These are phyloP conservation scores for Tetrahymena borealis DNA, from an alignment of 73 alveolate genomes.

Conservation along the genomic window DNA sequence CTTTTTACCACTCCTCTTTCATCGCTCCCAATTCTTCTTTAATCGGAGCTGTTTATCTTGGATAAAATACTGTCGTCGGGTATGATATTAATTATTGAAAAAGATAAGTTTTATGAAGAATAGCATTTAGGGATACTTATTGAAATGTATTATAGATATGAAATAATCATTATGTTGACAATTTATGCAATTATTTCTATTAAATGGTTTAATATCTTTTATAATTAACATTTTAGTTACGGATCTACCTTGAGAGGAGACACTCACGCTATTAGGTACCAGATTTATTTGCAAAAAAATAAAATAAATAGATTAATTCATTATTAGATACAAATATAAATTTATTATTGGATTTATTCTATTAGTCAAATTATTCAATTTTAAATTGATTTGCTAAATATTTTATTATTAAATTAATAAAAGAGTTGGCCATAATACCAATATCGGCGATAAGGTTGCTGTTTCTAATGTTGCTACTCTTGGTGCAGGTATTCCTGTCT, in stretches of 20 bases:
- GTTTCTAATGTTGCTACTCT: constrained; percentile 58
- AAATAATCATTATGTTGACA: too few relatives aligned
- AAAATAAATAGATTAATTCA: neutral
- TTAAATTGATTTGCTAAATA: too few relatives aligned
- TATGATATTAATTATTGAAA: too few relatives aligned
- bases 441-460: constrained; percentile 69
- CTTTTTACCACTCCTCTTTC: constrained; percentile 37
- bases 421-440: constrained; percentile 50
- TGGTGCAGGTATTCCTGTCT: constrained; percentile 58
- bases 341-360: neutral
- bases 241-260: constrained; percentile 62
- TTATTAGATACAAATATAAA: neutral
- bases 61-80: constrained; percentile 58
- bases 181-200: too few relatives aligned
- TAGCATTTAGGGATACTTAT: too few relatives aligned
- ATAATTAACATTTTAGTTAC: too few relatives aligned
- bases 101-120: too few relatives aligned
- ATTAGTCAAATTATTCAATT: too few relatives aligned
- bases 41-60: constrained; percentile 61
- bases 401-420: too few relatives aligned
- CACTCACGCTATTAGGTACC: constrained; percentile 37
- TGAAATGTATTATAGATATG: too few relatives aligned
- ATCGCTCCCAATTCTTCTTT: constrained; percentile 67
- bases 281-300: neutral
- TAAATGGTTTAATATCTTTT: too few relatives aligned